Base-by-base conservation (phyloP, 2,329 filamentous ascomycete genomes). In the Epichloe festucae region DNA sequence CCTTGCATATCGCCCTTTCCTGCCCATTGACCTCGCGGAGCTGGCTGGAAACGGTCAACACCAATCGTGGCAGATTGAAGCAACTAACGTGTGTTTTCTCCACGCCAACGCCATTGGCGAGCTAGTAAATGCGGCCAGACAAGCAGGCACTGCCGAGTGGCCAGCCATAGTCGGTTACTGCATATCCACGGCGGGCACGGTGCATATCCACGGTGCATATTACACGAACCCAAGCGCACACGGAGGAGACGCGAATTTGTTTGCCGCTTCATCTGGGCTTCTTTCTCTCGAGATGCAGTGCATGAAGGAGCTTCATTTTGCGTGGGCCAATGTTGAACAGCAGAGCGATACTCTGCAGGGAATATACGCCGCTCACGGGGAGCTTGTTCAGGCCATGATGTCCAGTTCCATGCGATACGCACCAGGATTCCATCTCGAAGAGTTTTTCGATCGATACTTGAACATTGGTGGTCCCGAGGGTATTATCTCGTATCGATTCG, bases 51-150 rank as follows among this genome's bases (percentile, higher is more conserved):
- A 79, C 0, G 86, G 86, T 1, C 88, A 94, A 60, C 87, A 94
- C 58, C 88, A 94, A 63, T 90, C 87, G 31, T 95, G 89, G 89
- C 89, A 94, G 63, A 91, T 94, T 46, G 87, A 94, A 63, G 87
- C 89, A 0, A 94, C 88, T 0, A 91, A 93, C 60, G 76, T 91
- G 63, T 94, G 89, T 66, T 93, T 81, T 63, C 71, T 90, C 17
- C 89, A 95, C 58, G 88, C 89, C 5, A 95, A 94, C 61, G 87
- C 88, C 5, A 90, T 94, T 49, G 82, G 87, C 1, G 88, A 94
- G 61, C 70, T 95, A 3, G 83, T 89, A 4, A 85, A 91, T 62
- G 77, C 90, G 15, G 87, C 87, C 1, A 84, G 84, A 56, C 84
- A 85, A 57, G 82, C 83, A 1, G 78, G 80, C 1, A 78, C 84